phyloP scores from a whole-genome alignment of 2,329 filamentous ascomycete genomes.

The Colletotrichum acutatum region DNA sequence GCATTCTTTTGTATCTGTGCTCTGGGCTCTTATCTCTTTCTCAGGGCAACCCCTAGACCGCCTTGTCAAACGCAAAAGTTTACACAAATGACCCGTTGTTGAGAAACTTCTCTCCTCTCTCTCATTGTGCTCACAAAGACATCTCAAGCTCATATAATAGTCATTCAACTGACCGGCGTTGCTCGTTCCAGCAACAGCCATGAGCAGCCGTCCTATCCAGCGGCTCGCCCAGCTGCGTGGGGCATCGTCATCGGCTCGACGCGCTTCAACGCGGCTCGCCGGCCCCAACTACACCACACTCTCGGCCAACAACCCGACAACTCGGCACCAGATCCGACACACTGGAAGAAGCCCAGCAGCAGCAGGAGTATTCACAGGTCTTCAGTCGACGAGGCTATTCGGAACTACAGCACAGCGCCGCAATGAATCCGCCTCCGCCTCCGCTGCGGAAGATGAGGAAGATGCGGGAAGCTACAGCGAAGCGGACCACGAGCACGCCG shows the following conservation, averaged over 20 bases:
- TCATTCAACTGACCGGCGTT: slow-evolving; percentile 1
- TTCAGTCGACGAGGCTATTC: slow-evolving; percentile 1
- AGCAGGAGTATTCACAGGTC: neutral
- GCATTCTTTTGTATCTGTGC: neutral
- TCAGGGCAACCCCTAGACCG: slow-evolving; percentile 21
- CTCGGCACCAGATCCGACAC: slow-evolving; percentile 1
- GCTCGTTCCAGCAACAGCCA: slow-evolving; percentile 13
- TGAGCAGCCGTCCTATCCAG: slow-evolving; percentile 29
- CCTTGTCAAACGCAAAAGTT: slow-evolving; percentile 14
- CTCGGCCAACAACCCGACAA: slow-evolving; percentile 10
- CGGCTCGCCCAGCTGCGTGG: slow-evolving; percentile 32
- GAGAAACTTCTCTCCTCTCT: neutral
- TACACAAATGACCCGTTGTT: neutral
- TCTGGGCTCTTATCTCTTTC: slow-evolving; percentile 27
- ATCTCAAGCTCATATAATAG: neutral
- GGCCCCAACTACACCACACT: neutral
- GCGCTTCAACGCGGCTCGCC: slow-evolving; percentile 30
- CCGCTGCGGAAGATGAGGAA: slow-evolving; percentile 42
- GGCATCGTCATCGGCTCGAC: slow-evolving; percentile 24
- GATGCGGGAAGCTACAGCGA: slow-evolving; percentile 57
- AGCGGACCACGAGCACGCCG: slow-evolving; percentile 61
- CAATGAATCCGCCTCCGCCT: slow-evolving; percentile 4
- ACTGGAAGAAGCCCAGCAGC: too few species aligned
- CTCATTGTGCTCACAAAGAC: neutral
- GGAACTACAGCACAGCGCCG: slow-evolving; percentile 20